These are phyloP conservation scores for Penicillium lagena DNA, from an alignment of 495 filamentous ascomycete genomes.

Conservation along the genomic window DNA sequence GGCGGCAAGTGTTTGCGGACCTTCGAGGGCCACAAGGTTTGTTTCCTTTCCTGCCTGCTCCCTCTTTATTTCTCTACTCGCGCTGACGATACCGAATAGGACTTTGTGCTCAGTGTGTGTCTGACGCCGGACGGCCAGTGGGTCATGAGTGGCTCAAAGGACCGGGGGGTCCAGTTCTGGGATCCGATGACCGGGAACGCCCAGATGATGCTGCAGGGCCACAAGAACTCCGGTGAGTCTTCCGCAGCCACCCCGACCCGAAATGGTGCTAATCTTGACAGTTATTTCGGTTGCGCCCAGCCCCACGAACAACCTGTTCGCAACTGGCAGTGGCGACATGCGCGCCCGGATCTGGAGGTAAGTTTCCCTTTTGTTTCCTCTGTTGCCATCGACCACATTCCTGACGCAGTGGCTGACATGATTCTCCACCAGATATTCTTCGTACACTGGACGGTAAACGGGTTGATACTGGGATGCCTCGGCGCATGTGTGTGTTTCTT, in stretches of 20 bases:
- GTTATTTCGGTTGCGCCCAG: slow-evolving; percentile 87
- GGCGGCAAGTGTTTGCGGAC: slow-evolving; percentile 80
- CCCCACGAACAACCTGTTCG: slow-evolving; percentile 71
- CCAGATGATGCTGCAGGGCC: slow-evolving; percentile 88
- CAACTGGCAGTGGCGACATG: slow-evolving; percentile 88
- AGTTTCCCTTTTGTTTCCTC: slow-evolving; percentile 19
- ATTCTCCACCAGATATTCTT: slow-evolving; percentile 30
- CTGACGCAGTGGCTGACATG: background rate
- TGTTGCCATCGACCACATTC: background rate
- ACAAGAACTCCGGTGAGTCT: slow-evolving; percentile 73
- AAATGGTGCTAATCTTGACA: slow-evolving; percentile 12
- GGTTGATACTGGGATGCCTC: slow-evolving; percentile 24
- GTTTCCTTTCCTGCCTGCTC: slow-evolving; percentile 18
- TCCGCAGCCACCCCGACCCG: background rate
- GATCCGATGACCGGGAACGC: slow-evolving; percentile 80
- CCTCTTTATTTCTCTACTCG: slow-evolving; percentile 1
- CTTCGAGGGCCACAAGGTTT: slow-evolving; percentile 85
- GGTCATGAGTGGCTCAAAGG: slow-evolving; percentile 89
- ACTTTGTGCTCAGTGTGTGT: slow-evolving; percentile 86
- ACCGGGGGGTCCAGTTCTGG: slow-evolving; percentile 90
- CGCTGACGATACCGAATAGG: slow-evolving; percentile 41
- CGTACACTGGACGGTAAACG: slow-evolving; percentile 40
- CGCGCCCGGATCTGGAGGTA: slow-evolving; percentile 85
- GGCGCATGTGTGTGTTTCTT: slow-evolving; percentile 27
- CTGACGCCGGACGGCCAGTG: slow-evolving; percentile 81